A percentile compares a stretch with the other conserved stretches of the same genome.
Conservation (phyloP, 106 monocot species). For the Ottelia alismoides region DNA sequence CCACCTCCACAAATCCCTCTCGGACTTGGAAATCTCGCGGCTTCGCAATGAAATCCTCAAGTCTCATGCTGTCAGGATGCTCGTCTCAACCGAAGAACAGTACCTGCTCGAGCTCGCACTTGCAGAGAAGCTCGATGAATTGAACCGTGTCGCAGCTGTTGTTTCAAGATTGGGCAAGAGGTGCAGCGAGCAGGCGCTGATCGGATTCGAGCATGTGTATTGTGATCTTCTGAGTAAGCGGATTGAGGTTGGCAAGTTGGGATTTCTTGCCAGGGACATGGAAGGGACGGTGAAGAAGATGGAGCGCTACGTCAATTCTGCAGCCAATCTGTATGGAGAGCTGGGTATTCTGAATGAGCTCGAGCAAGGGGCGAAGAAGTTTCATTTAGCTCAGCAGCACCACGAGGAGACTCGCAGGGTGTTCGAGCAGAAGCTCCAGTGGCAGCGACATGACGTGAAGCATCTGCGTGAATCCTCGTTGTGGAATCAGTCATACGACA, state of each 20-base stretch:
- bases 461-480: slow-evolving; percentile 57
- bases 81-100: slow-evolving; percentile 40
- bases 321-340: slow-evolving; percentile 61
- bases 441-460: slow-evolving; percentile 51
- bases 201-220: slow-evolving; percentile 90
- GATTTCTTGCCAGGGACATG: slow-evolving; percentile 26
- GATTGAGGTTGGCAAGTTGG: slow-evolving; percentile 18
- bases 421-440: slow-evolving; percentile 75
- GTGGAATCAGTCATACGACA: slow-evolving; percentile 75
- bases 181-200: slow-evolving; percentile 52
- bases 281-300: slow-evolving; percentile 46
- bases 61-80: slow-evolving; percentile 32
- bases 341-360: slow-evolving; percentile 57
- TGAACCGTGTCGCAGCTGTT: slow-evolving; percentile 69
- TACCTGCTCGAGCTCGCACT: slow-evolving; percentile 49
- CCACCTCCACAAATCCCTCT: slow-evolving; percentile 67
- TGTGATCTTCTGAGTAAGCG: slow-evolving; percentile 55
- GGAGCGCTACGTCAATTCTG: slow-evolving; percentile 53
- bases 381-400: slow-evolving; percentile 18
- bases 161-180: slow-evolving; percentile 63
- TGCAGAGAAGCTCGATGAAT: slow-evolving; percentile 78
- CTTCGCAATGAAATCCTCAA: slow-evolving; percentile 25
- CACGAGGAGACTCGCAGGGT: slow-evolving; percentile 36
- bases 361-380: slow-evolving; percentile 69
- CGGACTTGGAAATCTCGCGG: slow-evolving; percentile 33